Evolutionary conservation across 1,284 basidiomycete species (phyloP).

Genomic region (Moesziomyces sp.): DNA sequence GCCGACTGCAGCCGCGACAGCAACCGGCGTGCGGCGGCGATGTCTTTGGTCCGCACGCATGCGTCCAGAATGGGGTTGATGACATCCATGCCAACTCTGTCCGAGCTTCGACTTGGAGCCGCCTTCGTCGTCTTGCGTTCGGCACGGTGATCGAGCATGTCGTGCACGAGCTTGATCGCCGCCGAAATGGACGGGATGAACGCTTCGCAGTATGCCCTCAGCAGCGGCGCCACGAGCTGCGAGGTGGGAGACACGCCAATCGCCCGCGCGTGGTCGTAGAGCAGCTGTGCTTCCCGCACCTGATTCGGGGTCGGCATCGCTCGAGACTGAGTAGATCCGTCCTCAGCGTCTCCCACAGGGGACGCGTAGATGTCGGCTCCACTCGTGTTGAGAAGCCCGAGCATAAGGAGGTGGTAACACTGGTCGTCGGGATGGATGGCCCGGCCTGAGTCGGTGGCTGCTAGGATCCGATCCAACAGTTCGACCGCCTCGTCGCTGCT

Average conservation of each 20-base stretch:
- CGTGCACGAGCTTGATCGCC: slow-evolving; percentile 43
- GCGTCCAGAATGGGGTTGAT: slow-evolving; percentile 43
- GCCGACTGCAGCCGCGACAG: slow-evolving; percentile 24
- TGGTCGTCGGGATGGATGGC: slow-evolving; percentile 12
- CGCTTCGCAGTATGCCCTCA: slow-evolving; percentile 52
- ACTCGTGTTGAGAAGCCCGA: slow-evolving; percentile 10
- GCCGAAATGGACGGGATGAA: slow-evolving; percentile 51
- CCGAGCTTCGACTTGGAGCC: background rate
- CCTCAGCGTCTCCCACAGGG: background rate
- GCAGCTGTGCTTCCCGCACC: slow-evolving; percentile 45
- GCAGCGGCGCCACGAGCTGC: slow-evolving; percentile 44
- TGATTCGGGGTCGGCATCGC: slow-evolving; percentile 35
- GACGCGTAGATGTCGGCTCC: background rate
- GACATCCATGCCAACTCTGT: slow-evolving; percentile 8
- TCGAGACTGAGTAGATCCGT: background rate
- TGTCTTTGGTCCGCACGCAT: slow-evolving; percentile 43
- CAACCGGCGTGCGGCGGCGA: slow-evolving; percentile 25
- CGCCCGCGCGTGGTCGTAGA: slow-evolving; percentile 46
- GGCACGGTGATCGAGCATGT: slow-evolving; percentile 22
- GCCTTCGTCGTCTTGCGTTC: background rate
- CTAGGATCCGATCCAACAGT: slow-evolving; percentile 24
- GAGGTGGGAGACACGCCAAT: slow-evolving; percentile 28
- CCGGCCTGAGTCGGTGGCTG: slow-evolving; percentile 14
- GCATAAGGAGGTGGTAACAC: slow-evolving; percentile 32
- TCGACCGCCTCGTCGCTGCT: slow-evolving; percentile 55